Evolutionary conservation across 2,329 filamentous ascomycete genomes (phyloP), one percentile per base, ranked within the genome.

Genomic region (Cladosporium velox): DNA sequence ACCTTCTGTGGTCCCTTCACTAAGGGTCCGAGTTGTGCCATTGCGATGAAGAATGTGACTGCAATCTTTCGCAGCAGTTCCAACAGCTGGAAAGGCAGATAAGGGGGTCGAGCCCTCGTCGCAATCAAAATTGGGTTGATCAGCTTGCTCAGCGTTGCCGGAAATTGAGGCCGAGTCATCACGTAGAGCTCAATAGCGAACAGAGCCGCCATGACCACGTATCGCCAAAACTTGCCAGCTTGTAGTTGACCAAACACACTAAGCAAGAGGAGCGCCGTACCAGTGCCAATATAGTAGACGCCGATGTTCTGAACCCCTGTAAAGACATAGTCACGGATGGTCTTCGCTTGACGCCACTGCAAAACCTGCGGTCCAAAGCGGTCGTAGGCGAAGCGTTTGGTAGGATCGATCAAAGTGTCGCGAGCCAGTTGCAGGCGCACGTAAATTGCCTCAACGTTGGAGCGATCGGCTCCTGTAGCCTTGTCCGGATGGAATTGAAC

Each of bases 71-170:
- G 88, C 6, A 90, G 87, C 7, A 98, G 85, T 15, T 85, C 80
- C 66, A 97, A 85, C 71, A 91, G 82, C 79, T 99, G 93, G 76
- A 95, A 99, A 2, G 93, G 94, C 4, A 98, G 84, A 70, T 90
- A 91, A 3, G 90, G 86, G 3, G 86, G 81, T 65, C 87, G 84
- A 0, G 78, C 26, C 7, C 75, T 70, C 21, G 78, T 81, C 64
- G 71, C 79, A 10, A 70, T 71, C 52, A 82, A 71, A n/a, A 81
- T 77, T 41, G 83, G 85, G 67, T 83, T 85, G 32, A 85, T 67
- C 14, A 84, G 70, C 3, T 77, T 74, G 1, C 81, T 78, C 28
- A 85, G 73, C n/a, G 85, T 65, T 0, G 71, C 62, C 1, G 82
- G 80, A 54, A 79, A 78, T 10, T 77, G 35, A 75, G 85, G 82